phyloP scores from a whole-genome alignment of 1,139 yeast species.

The Taphrina populina region DNA sequence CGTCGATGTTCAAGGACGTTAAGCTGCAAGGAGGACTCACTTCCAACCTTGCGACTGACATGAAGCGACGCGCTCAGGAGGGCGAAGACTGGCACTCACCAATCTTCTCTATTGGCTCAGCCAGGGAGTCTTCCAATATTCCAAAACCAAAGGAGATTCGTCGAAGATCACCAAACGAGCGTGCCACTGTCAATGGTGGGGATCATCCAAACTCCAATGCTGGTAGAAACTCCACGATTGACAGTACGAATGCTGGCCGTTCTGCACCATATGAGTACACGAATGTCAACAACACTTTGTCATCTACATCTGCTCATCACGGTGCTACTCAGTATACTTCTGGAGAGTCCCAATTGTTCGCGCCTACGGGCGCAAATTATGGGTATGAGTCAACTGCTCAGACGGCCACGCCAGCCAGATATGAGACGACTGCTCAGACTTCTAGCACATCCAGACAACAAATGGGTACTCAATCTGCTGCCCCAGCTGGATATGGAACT shows the following conservation, averaged over 20 bases:
- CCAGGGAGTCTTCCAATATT: slow-evolving; percentile 16
- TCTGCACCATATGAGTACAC: slow-evolving; percentile 25
- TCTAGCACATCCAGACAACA: no score
- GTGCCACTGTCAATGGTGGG: slow-evolving; percentile 26
- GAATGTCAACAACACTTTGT: no score
- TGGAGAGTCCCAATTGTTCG: no score
- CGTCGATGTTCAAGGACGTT: slow-evolving; percentile 37
- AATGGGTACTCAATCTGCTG: no score
- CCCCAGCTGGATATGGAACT: no score
- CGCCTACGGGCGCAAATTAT: no score
- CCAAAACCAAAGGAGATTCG: slow-evolving; percentile 27
- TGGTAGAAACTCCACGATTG: slow-evolving; percentile 9
- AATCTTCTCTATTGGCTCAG: slow-evolving; percentile 38
- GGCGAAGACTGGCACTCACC: slow-evolving; percentile 40
- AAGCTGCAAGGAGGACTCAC: slow-evolving; percentile 36
- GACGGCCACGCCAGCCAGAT: no score
- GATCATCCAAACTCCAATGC: slow-evolving; percentile 24
- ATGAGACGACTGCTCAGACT: no score
- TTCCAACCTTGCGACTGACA: slow-evolving; percentile 35
- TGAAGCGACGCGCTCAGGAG: slow-evolving; percentile 37
- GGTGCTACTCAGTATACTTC: no score
- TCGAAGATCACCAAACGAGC: slow-evolving; percentile 27
- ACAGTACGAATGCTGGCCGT: slow-evolving; percentile 20
- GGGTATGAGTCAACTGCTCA: no score
- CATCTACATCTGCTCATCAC: no score